Evolutionary conservation across 495 filamentous ascomycete genomes (phyloP), one percentile per base, ranked within the genome.

Genomic region (Sabuloglossum arenarium): DNA sequence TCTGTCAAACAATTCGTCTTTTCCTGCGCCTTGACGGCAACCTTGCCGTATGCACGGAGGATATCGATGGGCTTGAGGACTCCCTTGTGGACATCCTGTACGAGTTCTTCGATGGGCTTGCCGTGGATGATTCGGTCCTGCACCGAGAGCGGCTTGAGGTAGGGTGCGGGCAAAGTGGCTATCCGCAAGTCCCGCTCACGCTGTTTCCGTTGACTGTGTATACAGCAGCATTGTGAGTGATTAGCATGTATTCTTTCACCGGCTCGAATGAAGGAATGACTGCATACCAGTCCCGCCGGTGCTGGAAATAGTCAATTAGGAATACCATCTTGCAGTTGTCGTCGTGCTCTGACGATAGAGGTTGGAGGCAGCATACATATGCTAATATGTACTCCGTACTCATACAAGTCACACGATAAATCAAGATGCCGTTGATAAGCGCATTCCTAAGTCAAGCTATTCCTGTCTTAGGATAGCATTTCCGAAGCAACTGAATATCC

Each of bases 1-100:
- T 98, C 91, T 0, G 91, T 98, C 4, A 94, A 68, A 60, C 87
- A 94, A 67, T 95, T 96, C 0, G 88, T 94, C 66, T 84, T 81
- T 49, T 79, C 72, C 53, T 97, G 91, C 6, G 89, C 91, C 60
- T 79, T 80, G 32, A 94, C 67, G 1, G 90, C 85, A 11, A 88
- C 77, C 68, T 93, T 94, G 62, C 87, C 87, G 63, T 95, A 98
- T n/a, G 88, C 80, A 56, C 72, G 80, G 14, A 98, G 79, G 29
- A 98, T 76, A 56, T 89, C 80, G 28, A 83, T 67, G 0, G 88
- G 80, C 3, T 77, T 70, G 43, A 80, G 67, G n/a, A 71, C 66
- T 24, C 78, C 71, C 9, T 77, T 72, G 30, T 93, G 86, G 16
- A 98, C 82, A 68, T 81, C 78, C 46, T 79, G 67, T 3, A 95